Conservation (phyloP, 2,329 filamentous ascomycete genomes). For the Amauroascus verrucosus region DNA sequence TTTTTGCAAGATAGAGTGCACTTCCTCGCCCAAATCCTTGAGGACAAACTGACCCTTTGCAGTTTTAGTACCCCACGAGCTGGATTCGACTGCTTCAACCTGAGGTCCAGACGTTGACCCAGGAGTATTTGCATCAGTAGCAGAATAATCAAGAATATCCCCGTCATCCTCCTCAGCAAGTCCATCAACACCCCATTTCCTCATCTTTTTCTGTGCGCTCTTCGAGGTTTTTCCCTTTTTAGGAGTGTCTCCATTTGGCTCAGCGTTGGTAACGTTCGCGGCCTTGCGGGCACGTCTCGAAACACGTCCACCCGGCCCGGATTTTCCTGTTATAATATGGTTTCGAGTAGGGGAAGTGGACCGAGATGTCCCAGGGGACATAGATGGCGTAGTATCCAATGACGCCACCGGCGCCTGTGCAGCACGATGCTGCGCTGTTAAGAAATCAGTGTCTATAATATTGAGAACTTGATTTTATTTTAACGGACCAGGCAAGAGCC, state of each 20-base stretch:
- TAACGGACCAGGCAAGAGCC: conserved; percentile 40
- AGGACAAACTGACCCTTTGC: conserved; percentile 86
- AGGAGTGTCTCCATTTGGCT: conserved; percentile 67
- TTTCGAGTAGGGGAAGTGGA: conserved; percentile 60
- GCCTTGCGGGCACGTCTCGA: conserved; percentile 72
- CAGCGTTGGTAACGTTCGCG: conserved; percentile 38
- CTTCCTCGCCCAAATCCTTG: conserved; percentile 86
- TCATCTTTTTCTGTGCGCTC: conserved; percentile 64
- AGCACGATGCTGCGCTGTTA: conserved; percentile 36
- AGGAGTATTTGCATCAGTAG: conserved; percentile 39
- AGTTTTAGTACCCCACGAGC: conserved; percentile 75
- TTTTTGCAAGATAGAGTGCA: conserved; percentile 74
- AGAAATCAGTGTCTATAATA: conserved; percentile 19
- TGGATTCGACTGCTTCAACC: conserved; percentile 64
- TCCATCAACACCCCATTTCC: conserved; percentile 88
- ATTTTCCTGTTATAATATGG: conserved; percentile 42
- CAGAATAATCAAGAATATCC: conserved; percentile 82
- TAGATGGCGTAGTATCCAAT: conserved; percentile 58
- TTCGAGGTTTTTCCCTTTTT: conserved; percentile 47
- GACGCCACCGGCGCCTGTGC: conserved; percentile 41
- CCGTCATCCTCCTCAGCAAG: conserved; percentile 73
- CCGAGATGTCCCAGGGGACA: conserved; percentile 65
- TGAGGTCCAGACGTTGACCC: conserved; percentile 47
- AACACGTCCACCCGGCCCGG: conserved; percentile 62
- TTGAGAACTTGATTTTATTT: neutral